Percentiles rank a stretch among this genome's conserved stretches.
phyloP scores from a whole-genome alignment of 225 moss, liverwort and hornwort species.

The Straminergon stramineum region DNA sequence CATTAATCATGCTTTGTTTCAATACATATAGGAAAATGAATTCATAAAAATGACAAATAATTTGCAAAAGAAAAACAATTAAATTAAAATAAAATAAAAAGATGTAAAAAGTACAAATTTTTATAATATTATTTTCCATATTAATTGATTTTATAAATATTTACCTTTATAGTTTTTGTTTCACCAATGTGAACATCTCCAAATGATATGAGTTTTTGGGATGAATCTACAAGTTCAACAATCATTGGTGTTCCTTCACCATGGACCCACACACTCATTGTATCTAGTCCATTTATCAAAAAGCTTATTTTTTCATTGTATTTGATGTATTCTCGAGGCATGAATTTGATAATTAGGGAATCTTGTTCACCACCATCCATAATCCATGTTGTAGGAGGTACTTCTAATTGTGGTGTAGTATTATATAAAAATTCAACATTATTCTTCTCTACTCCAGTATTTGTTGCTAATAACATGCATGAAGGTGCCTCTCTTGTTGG shows the following conservation, averaged over 20 bases:
- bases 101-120: fast-evolving
- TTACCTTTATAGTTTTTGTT: conserved; percentile 40
- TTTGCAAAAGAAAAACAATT: background rate
- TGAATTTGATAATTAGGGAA: conserved; percentile 51
- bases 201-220: conserved; percentile 65
- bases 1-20: background rate
- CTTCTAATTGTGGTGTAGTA: conserved; percentile 45
- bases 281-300: conserved; percentile 68
- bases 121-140: background rate
- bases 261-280: conserved; percentile 46
- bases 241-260: conserved; percentile 79
- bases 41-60: background rate
- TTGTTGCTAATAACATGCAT: conserved; percentile 53
- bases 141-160: background rate
- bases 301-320: conserved; percentile 68
- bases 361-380: conserved; percentile 47
- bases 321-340: conserved; percentile 35
- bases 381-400: conserved; percentile 54
- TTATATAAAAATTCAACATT: conserved; percentile 68
- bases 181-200: conserved; percentile 53
- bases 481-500: conserved; percentile 59
- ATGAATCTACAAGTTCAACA: conserved; percentile 68
- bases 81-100: no score
- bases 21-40: background rate
- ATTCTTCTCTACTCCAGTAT: conserved; percentile 37